phyloP scores from a whole-genome alignment of 306 rosid genomes.

The Corylus americana region DNA sequence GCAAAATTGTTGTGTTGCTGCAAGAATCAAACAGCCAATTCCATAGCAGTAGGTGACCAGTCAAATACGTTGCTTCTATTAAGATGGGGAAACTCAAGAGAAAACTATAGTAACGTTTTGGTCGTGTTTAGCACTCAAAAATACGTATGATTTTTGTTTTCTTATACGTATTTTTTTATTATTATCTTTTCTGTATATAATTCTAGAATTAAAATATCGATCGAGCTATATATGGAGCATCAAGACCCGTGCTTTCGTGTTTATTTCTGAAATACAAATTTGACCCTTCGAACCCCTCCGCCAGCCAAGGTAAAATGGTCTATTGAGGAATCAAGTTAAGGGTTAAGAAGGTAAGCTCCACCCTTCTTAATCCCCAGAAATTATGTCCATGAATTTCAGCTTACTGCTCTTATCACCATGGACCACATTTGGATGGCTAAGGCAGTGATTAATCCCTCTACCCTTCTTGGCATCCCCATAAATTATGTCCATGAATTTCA shows the following conservation, averaged over 20 bases:
- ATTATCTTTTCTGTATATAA: background rate
- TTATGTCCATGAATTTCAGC: too few species aligned
- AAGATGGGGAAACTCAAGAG: background rate
- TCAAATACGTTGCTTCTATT: background rate
- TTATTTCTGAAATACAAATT: background rate
- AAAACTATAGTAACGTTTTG: background rate
- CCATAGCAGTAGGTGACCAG: background rate
- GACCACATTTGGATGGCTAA: too few species aligned
- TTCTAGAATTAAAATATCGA: background rate
- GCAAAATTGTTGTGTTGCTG: background rate
- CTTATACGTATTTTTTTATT: background rate
- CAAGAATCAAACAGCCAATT: constrained; percentile 10
- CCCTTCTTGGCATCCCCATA: too few species aligned
- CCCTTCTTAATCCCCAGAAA: too few species aligned
- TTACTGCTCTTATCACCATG: too few species aligned
- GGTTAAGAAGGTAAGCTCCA: too few species aligned
- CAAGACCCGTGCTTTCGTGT: background rate
- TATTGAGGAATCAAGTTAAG: too few species aligned
- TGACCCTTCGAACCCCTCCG: background rate
- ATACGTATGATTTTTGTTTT: background rate
- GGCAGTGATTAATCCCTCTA: too few species aligned
- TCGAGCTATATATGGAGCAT: background rate
- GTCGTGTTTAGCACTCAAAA: too few species aligned
- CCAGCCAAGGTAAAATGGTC: too few species aligned
- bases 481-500: too few species aligned